These are phyloP conservation scores for Neurospora terricola DNA, from an alignment of 495 filamentous ascomycete species.

Conservation along the genomic window DNA sequence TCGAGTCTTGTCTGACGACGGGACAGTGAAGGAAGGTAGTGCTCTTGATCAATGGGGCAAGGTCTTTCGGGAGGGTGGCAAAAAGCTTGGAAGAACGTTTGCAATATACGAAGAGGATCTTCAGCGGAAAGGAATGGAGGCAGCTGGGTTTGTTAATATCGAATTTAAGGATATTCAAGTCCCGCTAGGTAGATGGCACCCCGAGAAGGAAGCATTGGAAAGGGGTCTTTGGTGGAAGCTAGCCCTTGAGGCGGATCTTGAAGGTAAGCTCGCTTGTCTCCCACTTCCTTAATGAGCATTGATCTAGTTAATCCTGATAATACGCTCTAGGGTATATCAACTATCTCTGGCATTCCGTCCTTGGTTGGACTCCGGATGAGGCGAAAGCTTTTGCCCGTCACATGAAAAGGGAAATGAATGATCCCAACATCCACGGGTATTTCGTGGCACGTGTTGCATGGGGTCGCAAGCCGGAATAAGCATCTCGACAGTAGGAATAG, in stretches of 20 bases:
- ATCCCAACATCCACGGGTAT: slow-evolving; percentile 17
- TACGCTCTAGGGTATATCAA: not conserved
- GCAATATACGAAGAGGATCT: slow-evolving; percentile 26
- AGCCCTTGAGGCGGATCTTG: slow-evolving; percentile 22
- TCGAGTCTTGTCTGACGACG: slow-evolving; percentile 14
- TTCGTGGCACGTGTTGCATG: slow-evolving; percentile 22
- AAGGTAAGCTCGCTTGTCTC: slow-evolving; percentile 17
- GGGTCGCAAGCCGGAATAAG: slow-evolving; percentile 22
- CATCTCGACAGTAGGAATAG: fast-evolving
- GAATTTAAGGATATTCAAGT: slow-evolving; percentile 13
- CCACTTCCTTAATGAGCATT: not conserved
- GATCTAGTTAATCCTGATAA: not conserved
- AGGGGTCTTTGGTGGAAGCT: slow-evolving; percentile 30
- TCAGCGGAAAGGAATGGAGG: slow-evolving; percentile 46
- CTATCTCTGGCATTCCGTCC: not conserved
- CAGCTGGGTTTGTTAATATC: slow-evolving; percentile 47
- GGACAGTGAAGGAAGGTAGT: slow-evolving; percentile 12
- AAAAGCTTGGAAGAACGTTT: slow-evolving; percentile 8
- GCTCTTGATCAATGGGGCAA: slow-evolving; percentile 22
- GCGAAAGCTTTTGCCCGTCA: slow-evolving; percentile 25
- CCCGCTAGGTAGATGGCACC: not conserved
- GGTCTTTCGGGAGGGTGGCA: slow-evolving; percentile 14
- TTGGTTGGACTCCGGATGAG: slow-evolving; percentile 27
- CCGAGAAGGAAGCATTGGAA: slow-evolving; percentile 9
- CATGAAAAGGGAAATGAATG: slow-evolving; percentile 22